Evolutionary conservation across 108 stramenopile genomes (phyloP).

Genomic region (Epithemia pelagica): DNA sequence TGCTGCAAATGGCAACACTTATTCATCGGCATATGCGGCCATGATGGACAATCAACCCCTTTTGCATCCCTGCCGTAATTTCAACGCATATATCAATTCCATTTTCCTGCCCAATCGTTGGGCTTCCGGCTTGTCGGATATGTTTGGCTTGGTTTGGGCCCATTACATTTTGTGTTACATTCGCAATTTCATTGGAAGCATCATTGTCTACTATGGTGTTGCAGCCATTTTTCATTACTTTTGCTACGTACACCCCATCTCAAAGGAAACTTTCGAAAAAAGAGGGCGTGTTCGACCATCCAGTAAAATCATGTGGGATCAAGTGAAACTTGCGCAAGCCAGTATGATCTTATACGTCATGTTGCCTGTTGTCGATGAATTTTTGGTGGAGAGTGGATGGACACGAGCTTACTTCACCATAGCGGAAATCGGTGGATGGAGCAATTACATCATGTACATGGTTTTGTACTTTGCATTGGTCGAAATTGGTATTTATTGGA

Average conservation of each 20-base stretch:
- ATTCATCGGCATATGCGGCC: constrained; percentile 45
- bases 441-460: constrained; percentile 34
- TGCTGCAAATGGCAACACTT: constrained; percentile 21
- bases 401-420: constrained; percentile 63
- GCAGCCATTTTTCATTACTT: constrained; percentile 53
- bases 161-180: constrained; percentile 60
- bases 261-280: constrained; percentile 36
- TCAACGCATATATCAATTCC: constrained; percentile 62
- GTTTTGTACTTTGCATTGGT: constrained; percentile 62
- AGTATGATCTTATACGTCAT: constrained; percentile 60
- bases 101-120: constrained; percentile 30
- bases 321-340: constrained; percentile 71
- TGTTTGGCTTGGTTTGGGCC: constrained; percentile 23
- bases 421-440: constrained; percentile 74
- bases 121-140: constrained; percentile 19
- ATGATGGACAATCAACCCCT: constrained; percentile 34
- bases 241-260: constrained; percentile 49
- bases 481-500: constrained; percentile 88
- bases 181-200: constrained; percentile 52
- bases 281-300: constrained; percentile 28
- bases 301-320: constrained; percentile 55
- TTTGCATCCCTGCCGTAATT: constrained; percentile 43
- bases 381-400: constrained; percentile 67
- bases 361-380: constrained; percentile 78
- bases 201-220: constrained; percentile 57